These are phyloP conservation scores for Calonectria leucothoes DNA, from an alignment of 2,329 filamentous ascomycete species.

Conservation along the genomic window DNA sequence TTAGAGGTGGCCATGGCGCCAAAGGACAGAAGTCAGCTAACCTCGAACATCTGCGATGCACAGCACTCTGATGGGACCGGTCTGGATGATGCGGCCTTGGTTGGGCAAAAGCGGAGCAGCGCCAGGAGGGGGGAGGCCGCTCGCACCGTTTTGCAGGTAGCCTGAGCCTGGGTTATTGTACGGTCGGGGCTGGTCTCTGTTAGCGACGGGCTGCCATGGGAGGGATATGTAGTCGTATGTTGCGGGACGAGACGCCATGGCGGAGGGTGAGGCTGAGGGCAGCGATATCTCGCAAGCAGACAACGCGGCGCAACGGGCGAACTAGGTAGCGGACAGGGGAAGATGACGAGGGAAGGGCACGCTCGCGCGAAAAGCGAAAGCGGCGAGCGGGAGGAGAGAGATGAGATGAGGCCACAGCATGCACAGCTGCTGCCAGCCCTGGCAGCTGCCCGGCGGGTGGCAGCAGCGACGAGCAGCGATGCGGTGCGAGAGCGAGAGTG, in stretches of 20 bases:
- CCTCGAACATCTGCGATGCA: constrained; percentile 81
- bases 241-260: constrained; percentile 16
- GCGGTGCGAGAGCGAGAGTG: constrained; percentile 2
- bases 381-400: background rate
- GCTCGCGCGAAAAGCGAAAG: background rate
- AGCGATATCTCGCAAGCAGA: constrained; percentile 9
- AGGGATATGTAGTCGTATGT: background rate
- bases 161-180: constrained; percentile 66
- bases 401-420: background rate
- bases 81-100: constrained; percentile 74
- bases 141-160: constrained; percentile 74
- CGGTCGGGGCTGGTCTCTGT: constrained; percentile 51
- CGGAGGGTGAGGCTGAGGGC: background rate
- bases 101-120: constrained; percentile 75
- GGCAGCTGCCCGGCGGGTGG: constrained; percentile 17
- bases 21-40: constrained; percentile 46
- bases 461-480: constrained; percentile 14
- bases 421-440: constrained; percentile 5
- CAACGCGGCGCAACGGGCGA: background rate
- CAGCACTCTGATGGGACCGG: constrained; percentile 73
- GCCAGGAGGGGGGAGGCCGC: constrained; percentile 64
- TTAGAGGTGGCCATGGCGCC: constrained; percentile 25
- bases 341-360: background rate
- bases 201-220: constrained; percentile 35
- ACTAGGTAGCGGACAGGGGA: constrained; percentile 1